Evolutionary conservation across 1,139 yeast genomes (phyloP), one percentile per base, ranked within the genome.

Genomic region (Taphrina communis): DNA sequence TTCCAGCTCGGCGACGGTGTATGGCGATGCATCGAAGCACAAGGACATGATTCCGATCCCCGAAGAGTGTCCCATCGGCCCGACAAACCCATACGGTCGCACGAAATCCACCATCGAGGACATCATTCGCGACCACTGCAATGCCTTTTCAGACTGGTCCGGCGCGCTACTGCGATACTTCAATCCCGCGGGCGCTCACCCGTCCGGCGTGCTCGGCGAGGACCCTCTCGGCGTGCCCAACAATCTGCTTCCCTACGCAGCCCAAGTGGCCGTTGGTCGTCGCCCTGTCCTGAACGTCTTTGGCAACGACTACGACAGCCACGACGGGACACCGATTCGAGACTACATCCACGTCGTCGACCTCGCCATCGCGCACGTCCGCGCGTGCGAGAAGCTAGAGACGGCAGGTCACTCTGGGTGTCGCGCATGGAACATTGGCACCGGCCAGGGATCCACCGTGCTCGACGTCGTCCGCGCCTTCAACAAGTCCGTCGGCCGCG

Each of bases 101-200:
- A 88, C 96, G 69, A 89, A 89, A 79, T 80, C 81, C 69, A 80
- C 85, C 73, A 87, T 87, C 73, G 96, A 89, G 77, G 82, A 83
- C 68, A 83, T 88, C 69, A 78, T 89, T 73, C 80, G 83, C 65
- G 93, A 88, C 76, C 80, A 87, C 60, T 81, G 85, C 73, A 73
- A 79, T 6, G 81, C 86, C 65, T 85, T 83, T 69, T 75, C 79
- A 6, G 75, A 76, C 9, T 86, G 90, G 88, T 82, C 83, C 70
- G 83, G 86, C 50, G 95, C 92, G 1, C 82, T 88, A 66, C 81
- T 89, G 75, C 82, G 95, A 70, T 89, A 89, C 78, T 89, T 88
- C 80, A 89, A 89, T 76, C 95, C 95, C 52, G 88, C 89, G 75
- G 96, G 96, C 44, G 94, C 95, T 14, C 95, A 89, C 76, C 90